Conservation (phyloP, 306 rosid genomes). For the Crotalaria pallida region DNA sequence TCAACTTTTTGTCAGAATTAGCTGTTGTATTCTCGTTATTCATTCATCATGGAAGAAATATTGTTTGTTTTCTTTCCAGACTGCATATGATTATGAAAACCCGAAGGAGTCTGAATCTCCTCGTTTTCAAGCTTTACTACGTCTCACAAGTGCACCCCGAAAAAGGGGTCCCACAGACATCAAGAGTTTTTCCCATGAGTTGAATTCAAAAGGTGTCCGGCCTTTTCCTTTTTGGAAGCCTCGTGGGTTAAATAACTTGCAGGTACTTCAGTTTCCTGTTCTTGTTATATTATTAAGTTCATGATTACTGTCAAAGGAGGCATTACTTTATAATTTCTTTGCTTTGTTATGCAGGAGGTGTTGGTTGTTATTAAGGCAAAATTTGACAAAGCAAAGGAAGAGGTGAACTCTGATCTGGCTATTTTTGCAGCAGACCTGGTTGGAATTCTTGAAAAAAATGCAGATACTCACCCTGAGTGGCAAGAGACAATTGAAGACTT, state of each 20-base stretch:
- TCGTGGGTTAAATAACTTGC: slow-evolving; percentile 86
- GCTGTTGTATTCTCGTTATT: slow-evolving; percentile 1
- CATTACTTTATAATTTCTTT: slow-evolving; percentile 12
- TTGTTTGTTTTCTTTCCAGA: slow-evolving; percentile 42
- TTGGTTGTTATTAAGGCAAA: slow-evolving; percentile 76
- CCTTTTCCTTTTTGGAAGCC: slow-evolving; percentile 97
- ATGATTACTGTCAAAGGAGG: slow-evolving; percentile 22
- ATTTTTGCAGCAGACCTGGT: slow-evolving; percentile 93
- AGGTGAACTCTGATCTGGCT: slow-evolving; percentile 84
- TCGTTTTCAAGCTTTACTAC: slow-evolving; percentile 96
- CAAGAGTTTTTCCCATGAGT: slow-evolving; percentile 94
- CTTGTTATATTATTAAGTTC: slow-evolving; percentile 1
- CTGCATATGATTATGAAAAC: slow-evolving; percentile 81
- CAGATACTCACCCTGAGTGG: slow-evolving; percentile 91
- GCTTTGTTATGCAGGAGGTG: slow-evolving; percentile 62
- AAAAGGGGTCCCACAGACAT: slow-evolving; percentile 83
- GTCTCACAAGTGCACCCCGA: slow-evolving; percentile 93
- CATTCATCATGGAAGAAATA: slow-evolving; percentile 17
- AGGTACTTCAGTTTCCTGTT: slow-evolving; percentile 49
- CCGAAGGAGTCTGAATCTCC: slow-evolving; percentile 99
- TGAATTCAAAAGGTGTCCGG: slow-evolving; percentile 90
- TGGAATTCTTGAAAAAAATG: slow-evolving; percentile 90
- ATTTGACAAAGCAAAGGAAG: slow-evolving; percentile 96
- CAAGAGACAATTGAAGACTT: slow-evolving; percentile 95
- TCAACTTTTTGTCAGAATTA: slow-evolving; percentile 7